Evolutionary conservation across 768 basidiomycete genomes (phyloP), one percentile per base, ranked within the genome.

Genomic region (Boletus reticulatus): DNA sequence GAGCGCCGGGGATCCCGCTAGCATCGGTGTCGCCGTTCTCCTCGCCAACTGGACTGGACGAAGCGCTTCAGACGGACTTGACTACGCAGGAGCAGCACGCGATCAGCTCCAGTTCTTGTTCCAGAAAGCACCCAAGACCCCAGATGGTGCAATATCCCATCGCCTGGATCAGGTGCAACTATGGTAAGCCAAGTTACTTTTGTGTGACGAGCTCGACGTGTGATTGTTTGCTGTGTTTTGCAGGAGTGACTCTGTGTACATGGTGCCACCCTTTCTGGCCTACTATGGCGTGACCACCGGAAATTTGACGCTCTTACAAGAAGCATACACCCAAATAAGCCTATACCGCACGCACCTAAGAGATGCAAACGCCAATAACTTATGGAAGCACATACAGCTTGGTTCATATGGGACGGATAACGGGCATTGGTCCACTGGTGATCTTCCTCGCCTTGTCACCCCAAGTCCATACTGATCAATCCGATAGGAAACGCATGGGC

Each of bases 261-360:
- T 92, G 92, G 87, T 87, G 0, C 92, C 92, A 1, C 89, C 91
- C 0, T 95, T 93, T 68, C 72, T 94, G 11, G 90, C 92, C 0
- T 93, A 92, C 70, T 92, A 92, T 67, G 94, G 89, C 38, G 81
- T 82, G 12, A 58, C 76, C 32, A 82, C 82, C 0, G 59, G 68
- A 22, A 88, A 94, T 67, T 65, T 75, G 31, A 79, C 81, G 0
- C 72, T 92, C 17, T 59, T 94, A 17, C 65, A 66, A 4, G 83
- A 85, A 53, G 84, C 89, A 4, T 87, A 88, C 72, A 80, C 76
- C 14, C 92, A 94, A 63, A 83, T 88, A 56, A 78, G 73, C 43
- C 72, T 93, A 0, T 95, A 95, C 65, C 78, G 91, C 13, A 73
- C 77, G 4, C 80, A 88, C 56, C 75, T 94, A 3, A 76, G 73